A percentile compares a stretch with the other conserved stretches of the same genome.
Evolutionary conservation across 441 rosid species (phyloP).

Genomic region (Erysimum cheiri): DNA sequence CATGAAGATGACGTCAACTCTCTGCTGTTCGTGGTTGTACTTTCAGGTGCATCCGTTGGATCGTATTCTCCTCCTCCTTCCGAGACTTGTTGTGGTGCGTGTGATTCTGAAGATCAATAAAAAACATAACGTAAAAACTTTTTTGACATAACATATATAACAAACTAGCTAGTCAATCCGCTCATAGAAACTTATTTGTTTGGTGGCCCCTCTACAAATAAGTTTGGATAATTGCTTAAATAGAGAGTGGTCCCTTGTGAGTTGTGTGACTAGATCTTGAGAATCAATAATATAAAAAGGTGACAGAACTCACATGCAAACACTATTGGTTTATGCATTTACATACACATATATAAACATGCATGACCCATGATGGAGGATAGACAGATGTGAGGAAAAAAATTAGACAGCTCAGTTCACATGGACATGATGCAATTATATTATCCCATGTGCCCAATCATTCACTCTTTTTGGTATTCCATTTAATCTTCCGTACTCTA

Average conservation of each 20-base stretch:
- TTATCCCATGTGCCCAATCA: conserved; percentile 45
- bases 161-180: conserved; percentile 1
- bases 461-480: conserved; percentile 30
- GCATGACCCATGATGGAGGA: conserved; percentile 45
- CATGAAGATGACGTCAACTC: conserved; percentile 37
- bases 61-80: conserved; percentile 36
- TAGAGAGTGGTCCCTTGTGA: conserved; percentile 44
- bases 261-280: conserved; percentile 42
- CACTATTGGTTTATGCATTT: conserved; percentile 41
- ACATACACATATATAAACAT: conserved; percentile 29
- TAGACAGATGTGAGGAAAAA: conserved; percentile 39
- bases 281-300: conserved; percentile 40
- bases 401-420: conserved; percentile 76
- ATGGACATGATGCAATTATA: conserved; percentile 55
- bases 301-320: conserved; percentile 47
- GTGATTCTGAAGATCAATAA: conserved; percentile 35
- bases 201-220: conserved; percentile 30
- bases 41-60: conserved; percentile 41
- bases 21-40: conserved; percentile 33
- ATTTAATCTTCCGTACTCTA: conserved; percentile 31
- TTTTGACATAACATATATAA: background rate
- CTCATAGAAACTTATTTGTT: conserved; percentile 25
- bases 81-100: conserved; percentile 35
- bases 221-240: conserved; percentile 38
- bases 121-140: conserved; percentile 9